Evolutionary conservation across 306 rosid genomes (phyloP).

Genomic region (Lotus japonicus): DNA sequence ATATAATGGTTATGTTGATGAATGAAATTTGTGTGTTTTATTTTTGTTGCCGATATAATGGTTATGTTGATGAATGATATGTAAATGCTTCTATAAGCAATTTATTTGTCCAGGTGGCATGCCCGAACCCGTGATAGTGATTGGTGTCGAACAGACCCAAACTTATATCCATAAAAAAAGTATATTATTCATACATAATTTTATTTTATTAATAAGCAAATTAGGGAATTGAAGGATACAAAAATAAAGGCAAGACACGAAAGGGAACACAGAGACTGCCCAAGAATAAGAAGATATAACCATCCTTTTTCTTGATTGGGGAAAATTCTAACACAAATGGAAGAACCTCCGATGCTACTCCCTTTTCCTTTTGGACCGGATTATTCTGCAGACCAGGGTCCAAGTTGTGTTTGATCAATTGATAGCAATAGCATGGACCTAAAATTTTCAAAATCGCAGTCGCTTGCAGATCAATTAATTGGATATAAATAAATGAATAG

Average conservation of each 20-base stretch:
- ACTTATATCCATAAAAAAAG: no score
- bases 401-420: slow-evolving; percentile 3
- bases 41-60: no score
- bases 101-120: no score
- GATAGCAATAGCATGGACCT: background rate
- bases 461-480: slow-evolving; percentile 9
- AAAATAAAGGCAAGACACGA: background rate
- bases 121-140: no score
- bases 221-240: background rate
- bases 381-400: slow-evolving; percentile 21
- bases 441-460: slow-evolving; percentile 1
- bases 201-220: no score
- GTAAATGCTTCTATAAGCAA: no score
- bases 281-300: background rate
- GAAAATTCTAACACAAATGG: background rate
- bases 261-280: background rate
- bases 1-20: no score
- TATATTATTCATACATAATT: no score
- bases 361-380: slow-evolving; percentile 3
- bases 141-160: no score
- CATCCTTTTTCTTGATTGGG: background rate
- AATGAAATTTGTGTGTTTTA: no score
- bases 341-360: background rate
- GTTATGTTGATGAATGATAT: no score
- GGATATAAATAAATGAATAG: slow-evolving; percentile 4